Evolutionary conservation across 108 stramenopile species (phyloP), one percentile per base, ranked within the genome.

Genomic region (Conticribra weissflogii): DNA sequence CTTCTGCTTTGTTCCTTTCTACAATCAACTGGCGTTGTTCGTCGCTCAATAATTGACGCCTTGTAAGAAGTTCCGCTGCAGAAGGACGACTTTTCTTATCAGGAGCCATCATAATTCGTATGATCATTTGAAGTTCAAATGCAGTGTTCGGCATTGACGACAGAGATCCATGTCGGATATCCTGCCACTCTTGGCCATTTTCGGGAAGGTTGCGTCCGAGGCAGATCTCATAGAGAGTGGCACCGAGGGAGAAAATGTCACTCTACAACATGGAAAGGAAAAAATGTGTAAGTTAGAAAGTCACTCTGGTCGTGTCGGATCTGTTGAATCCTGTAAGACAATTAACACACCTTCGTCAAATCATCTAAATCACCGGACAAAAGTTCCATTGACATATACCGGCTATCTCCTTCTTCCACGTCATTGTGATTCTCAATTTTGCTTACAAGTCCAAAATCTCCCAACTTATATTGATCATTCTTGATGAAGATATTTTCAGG

Each of bases 401-500:
- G 78, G 41, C 89, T 92, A 51, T 96, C 97, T n/a, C 97, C 97
- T 70, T 97, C 97, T 76, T 96, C 94, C 0, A 97, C 91, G 45
- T 84, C 79, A 28, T 79, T 53, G 59, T 71, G 67, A 31, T 74
- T 71, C 21, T 89, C 86, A 53, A 87, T 90, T 59, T 80, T 82
- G 18, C 83, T 83, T 9, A 92, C 94, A 46, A 97, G 74, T 21
- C 97, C 97, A 74, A 97, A 97, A 66, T 97, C 97, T 46, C 96
- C 97, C 2, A 97, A 72, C 71, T 97, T 97, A 72, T 86, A 96
- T 54, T 86, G 86, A 68, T 91, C 92, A 27, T 89, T 91, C 81
- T 96, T 97, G 52, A 93, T 74, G 62, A 97, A 97, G 25, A 97
- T 94, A 56, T 97, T 97, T 27, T 93, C 95, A 18, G 97, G 96